Base-by-base conservation (phyloP, 495 filamentous ascomycete species). In the Penicillium flavigenum region DNA sequence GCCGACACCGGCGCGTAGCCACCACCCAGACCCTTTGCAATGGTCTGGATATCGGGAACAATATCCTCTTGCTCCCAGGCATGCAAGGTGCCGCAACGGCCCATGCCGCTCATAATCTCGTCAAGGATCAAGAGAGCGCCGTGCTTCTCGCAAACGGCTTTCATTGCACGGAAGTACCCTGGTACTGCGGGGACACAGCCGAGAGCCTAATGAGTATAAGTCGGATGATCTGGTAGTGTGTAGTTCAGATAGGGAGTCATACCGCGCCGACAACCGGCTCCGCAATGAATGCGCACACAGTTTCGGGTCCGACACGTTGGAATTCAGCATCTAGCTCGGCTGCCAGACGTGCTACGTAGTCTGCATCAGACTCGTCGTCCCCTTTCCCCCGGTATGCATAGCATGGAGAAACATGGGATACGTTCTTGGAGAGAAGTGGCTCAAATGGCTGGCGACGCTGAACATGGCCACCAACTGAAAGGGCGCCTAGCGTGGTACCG, bases 41-140 rank as follows among this genome's bases (percentile, higher is more conserved):
- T 78, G 0, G 83, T 82, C 63, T 86, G 80, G n/a, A 91, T 79
- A 65, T 90, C 88, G 0, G 85, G 86, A 0, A 80, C 75, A 12
- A 84, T 70, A 45, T 57, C 76, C 65, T 89, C 86, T 43, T 83
- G 79, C 54, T 89, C 77, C 84, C 86, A 91, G 3, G 83, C 86
- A 51, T 88, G 85, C 5, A 88, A 64, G 4, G 83, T 87, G 0
- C 88, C 88, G 16, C 78, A 81, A 8, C 86, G 78, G 1, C 88
- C 88, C 82, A 89, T 89, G 0, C 88, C 89, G 63, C 86, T 84
- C 88, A 93, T 92, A 34, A 91, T 81, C 57, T 93, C 89, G 55
- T 93, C 89, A 6, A 89, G 70, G 46, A 91, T 85, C 27, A 90
- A 73, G 3, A 91, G 78, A 0, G 83, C 84, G 29, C 85, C 88